These are phyloP conservation scores for Penicillium antarcticum DNA, from an alignment of 495 filamentous ascomycete genomes.

Conservation along the genomic window DNA sequence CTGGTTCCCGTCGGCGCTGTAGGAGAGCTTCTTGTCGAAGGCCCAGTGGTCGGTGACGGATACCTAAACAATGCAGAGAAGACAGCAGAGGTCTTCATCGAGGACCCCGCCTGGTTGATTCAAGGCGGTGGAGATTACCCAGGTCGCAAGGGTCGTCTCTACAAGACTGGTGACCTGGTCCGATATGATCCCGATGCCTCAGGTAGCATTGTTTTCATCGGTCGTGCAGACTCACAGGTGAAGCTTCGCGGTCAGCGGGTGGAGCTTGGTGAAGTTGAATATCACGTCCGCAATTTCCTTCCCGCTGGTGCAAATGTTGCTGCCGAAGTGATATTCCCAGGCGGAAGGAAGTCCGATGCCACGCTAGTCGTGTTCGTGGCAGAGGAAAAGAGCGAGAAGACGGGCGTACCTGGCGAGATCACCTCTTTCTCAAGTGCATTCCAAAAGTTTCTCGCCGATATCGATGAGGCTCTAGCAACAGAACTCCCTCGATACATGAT, in stretches of 20 bases:
- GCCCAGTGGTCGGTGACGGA: conserved; percentile 20
- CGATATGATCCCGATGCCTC: conserved; percentile 13
- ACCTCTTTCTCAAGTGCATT: neutral
- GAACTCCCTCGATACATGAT: conserved; percentile 43
- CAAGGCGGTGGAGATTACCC: neutral
- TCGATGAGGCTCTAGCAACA: conserved; percentile 36
- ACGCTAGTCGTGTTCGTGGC: conserved; percentile 5
- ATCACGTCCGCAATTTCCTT: conserved; percentile 9
- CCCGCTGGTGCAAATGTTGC: neutral
- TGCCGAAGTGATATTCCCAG: conserved; percentile 3
- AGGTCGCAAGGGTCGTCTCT: conserved; percentile 14
- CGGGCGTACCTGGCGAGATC: neutral
- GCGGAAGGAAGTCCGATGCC: neutral
- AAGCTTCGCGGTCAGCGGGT: conserved; percentile 37
- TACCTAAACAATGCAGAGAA: conserved; percentile 51
- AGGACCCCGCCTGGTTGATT: conserved; percentile 22
- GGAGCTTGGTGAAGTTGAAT: conserved; percentile 36
- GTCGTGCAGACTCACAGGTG: conserved; percentile 9
- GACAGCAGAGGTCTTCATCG: conserved; percentile 42
- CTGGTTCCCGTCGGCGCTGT: conserved; percentile 31
- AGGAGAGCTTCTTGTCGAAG: conserved; percentile 26
- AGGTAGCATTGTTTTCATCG: conserved; percentile 5
- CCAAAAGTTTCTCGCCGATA: neutral
- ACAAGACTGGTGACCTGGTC: conserved; percentile 19
- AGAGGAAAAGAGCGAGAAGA: conserved; percentile 1